Evolutionary conservation across 2,329 filamentous ascomycete species (phyloP), one percentile per base, ranked within the genome.

Genomic region (Phialophora verrucosa): DNA sequence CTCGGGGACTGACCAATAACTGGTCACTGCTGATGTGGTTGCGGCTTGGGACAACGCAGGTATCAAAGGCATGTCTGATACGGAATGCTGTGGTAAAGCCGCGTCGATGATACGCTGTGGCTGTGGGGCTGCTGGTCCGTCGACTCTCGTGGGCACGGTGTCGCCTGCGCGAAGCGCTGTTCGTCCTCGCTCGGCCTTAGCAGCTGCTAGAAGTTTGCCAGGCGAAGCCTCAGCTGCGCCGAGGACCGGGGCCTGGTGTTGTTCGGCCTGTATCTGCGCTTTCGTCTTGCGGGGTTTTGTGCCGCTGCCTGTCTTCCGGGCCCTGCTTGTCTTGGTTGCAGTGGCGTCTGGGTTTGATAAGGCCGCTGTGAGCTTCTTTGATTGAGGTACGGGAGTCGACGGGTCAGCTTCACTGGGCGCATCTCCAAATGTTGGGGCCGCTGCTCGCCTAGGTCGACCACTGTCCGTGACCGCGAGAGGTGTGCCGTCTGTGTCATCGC

Each of bases 1-100:
- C 69, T 84, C 82, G 12, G 81, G 80, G 17, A 83, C 82, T 66
- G 82, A 84, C 82, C 82, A 84, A 72, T 84, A 84, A 65, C 82
- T 83, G 4, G 80, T 83, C 32, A 81, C 79, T 60, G 78, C 71
- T 17, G 62, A 23, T 54, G 44, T 55, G 20, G 62, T 53, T 35
- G 59, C 27, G 27, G 59, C 42, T 53, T 58, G 58, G 29, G 47
- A 35, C n/a, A 49, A 54, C 27, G 59, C 49, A 49, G 62, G 38
- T 12, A 49, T 53, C 31, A 51, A 6, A 8, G 62, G 38, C n/a
- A 62, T 44, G 12, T 71, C 68, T 23, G 57, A 17, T 6, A 57
- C 12, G 27, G 62, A 42, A 59, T 70, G 64, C 25, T 67, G 64
- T 49, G 57, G 59, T 62, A 62, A 4, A 17, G 23, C 56, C 23